Conservation (phyloP, 768 basidiomycete species). For the Exidia glandulosa region DNA sequence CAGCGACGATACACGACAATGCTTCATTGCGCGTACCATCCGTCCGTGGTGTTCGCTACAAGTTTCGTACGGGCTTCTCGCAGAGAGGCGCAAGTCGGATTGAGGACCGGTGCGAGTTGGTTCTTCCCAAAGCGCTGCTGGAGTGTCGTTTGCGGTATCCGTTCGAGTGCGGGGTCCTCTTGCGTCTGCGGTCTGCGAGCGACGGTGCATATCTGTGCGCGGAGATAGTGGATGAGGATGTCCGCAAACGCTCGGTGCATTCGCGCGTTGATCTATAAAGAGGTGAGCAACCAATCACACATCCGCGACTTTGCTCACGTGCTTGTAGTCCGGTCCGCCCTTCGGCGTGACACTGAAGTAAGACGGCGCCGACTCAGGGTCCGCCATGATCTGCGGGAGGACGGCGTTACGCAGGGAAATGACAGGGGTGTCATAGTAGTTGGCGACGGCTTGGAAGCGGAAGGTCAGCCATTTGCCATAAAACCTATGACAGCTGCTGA, state of each 20-base stretch:
- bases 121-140: neutral
- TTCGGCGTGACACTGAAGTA: neutral
- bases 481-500: neutral
- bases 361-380: neutral
- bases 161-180: neutral
- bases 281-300: too few species aligned
- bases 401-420: neutral
- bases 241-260: neutral
- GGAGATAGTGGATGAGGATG: neutral
- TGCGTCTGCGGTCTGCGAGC: neutral
- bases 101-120: neutral
- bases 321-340: neutral
- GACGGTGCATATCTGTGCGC: neutral
- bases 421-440: slow-evolving; percentile 13
- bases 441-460: slow-evolving; percentile 14
- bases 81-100: neutral
- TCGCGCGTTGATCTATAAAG: neutral
- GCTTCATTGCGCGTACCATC: neutral
- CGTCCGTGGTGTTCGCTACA: neutral
- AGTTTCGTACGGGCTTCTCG: neutral
- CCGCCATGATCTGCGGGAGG: neutral
- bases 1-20: neutral
- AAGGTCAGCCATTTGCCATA: neutral
- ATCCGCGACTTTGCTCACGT: neutral
- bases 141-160: neutral